Evolutionary conservation across 1,139 yeast species (phyloP).

Genomic region (Hanseniaspora sp.): DNA sequence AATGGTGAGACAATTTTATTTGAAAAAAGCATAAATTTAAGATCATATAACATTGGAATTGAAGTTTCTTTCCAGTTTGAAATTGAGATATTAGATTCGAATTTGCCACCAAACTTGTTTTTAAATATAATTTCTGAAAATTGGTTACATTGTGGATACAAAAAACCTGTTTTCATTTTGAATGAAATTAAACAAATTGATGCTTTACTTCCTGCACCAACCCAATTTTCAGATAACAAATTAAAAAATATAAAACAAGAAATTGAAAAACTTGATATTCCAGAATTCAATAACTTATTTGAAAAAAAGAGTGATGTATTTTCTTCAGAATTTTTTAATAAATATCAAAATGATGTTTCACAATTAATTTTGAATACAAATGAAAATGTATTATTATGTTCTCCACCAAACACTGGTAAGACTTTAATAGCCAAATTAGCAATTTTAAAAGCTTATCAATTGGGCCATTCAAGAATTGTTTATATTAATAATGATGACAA

Average conservation of each 20-base stretch:
- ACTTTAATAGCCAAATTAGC: slow-evolving; percentile 65
- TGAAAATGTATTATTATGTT: slow-evolving; percentile 54
- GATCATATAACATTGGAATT: slow-evolving; percentile 38
- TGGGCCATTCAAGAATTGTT: slow-evolving; percentile 51
- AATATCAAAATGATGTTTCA: slow-evolving; percentile 62
- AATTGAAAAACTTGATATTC: slow-evolving; percentile 39
- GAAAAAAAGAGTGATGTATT: slow-evolving; percentile 28
- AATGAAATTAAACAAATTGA: slow-evolving; percentile 30
- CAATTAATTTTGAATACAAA: slow-evolving; percentile 47
- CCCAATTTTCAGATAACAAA: slow-evolving; percentile 42
- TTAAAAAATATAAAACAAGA: slow-evolving; percentile 31
- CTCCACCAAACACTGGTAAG: slow-evolving; percentile 69
- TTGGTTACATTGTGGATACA: slow-evolving; percentile 71
- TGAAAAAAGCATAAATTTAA: slow-evolving; percentile 45
- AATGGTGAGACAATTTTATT: slow-evolving; percentile 67
- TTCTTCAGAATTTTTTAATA: slow-evolving; percentile 45
- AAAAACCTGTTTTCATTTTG: slow-evolving; percentile 49
- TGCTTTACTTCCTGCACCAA: slow-evolving; percentile 38
- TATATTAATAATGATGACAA: slow-evolving; percentile 56
- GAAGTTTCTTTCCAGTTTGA: slow-evolving; percentile 56
- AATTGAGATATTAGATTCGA: slow-evolving; percentile 41
- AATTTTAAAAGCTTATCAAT: slow-evolving; percentile 57
- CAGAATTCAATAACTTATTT: slow-evolving; percentile 34
- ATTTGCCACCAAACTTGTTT: slow-evolving; percentile 67
- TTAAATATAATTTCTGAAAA: slow-evolving; percentile 63